Base-by-base conservation (phyloP, 2,329 filamentous ascomycete species). In the Claviceps sp. region DNA sequence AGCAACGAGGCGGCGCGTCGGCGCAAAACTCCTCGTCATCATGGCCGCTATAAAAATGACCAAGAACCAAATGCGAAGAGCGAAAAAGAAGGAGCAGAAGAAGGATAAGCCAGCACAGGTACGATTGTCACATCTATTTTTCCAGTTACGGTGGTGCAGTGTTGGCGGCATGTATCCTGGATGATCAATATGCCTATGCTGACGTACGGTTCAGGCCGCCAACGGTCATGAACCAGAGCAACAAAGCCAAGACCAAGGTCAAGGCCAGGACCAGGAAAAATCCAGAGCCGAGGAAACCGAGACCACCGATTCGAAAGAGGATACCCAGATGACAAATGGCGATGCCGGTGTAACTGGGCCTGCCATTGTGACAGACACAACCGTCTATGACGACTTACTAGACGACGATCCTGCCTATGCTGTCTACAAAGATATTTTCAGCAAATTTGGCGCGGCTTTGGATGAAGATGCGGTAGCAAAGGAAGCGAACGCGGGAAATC, bases 51-150 rank as follows among this genome's bases (percentile, higher is more conserved):
- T 76, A 59, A 94, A 91, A 73, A 82, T 85, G 74, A 89, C 85
- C 67, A 97, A 96, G 75, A 96, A 96, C 70, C 89, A 95, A 71
- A 84, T 90, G 74, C 81, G 89, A 67, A 83, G 91, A 67, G 87
- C 89, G 48, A 90, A 91, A 75, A 95, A 93, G 80, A 96, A 95
- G 82, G 86, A 89, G 62, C 81, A 88, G 65, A 94, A 94, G 73
- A 82, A 82, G 62, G 70, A 80, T 58, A 72, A 77, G 59, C 71
- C 77, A 50, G 71, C 78, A 66, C 72, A 81, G 61, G 79, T 80
- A 51, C 57, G 59, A 24, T 44, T 43, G 13, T 7, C 10, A 11
- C 30, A 30, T 11, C 30, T 30, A 30, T 30, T 4, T 3, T 11
- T 34, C 30, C 30, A 4, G 30, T 34, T 11, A 10, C 30, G 30